These are phyloP conservation scores for Colletotrichum siamense DNA, from an alignment of 2,329 filamentous ascomycete genomes.

Conservation along the genomic window DNA sequence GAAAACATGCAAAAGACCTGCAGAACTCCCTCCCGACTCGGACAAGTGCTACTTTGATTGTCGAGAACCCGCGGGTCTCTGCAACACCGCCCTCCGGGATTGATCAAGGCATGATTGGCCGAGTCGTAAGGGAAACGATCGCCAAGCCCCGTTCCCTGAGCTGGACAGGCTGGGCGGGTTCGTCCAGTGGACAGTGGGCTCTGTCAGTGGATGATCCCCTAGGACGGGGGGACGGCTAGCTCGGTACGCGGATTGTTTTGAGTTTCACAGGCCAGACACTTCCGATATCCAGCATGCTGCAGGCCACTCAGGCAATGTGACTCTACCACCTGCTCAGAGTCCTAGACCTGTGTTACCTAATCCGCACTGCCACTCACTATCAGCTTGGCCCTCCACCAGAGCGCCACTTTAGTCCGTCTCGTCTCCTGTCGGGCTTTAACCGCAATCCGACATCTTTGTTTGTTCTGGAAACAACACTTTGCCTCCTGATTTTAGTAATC, in stretches of 20 bases:
- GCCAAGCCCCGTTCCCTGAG: slow-evolving; percentile 15
- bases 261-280: slow-evolving; percentile 18
- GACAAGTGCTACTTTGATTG: neutral
- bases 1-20: neutral
- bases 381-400: slow-evolving; percentile 8
- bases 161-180: slow-evolving; percentile 4
- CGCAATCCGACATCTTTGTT: slow-evolving; percentile 4
- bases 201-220: neutral
- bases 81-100: neutral
- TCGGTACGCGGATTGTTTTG: slow-evolving; percentile 14
- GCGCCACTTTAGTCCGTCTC: slow-evolving; percentile 17
- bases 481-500: neutral
- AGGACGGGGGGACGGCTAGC: slow-evolving; percentile 9
- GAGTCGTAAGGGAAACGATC: slow-evolving; percentile 11
- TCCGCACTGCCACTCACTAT: slow-evolving; percentile 6
- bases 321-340: neutral
- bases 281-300: neutral
- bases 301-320: neutral
- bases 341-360: slow-evolving; percentile 8
- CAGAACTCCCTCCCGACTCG: neutral
- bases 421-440: slow-evolving; percentile 7
- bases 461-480: slow-evolving; percentile 17
- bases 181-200: neutral
- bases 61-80: neutral
- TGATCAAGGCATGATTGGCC: slow-evolving; percentile 3